Conservation (phyloP, 352 stramenopile genomes). For the Globisporangium radiosum region DNA sequence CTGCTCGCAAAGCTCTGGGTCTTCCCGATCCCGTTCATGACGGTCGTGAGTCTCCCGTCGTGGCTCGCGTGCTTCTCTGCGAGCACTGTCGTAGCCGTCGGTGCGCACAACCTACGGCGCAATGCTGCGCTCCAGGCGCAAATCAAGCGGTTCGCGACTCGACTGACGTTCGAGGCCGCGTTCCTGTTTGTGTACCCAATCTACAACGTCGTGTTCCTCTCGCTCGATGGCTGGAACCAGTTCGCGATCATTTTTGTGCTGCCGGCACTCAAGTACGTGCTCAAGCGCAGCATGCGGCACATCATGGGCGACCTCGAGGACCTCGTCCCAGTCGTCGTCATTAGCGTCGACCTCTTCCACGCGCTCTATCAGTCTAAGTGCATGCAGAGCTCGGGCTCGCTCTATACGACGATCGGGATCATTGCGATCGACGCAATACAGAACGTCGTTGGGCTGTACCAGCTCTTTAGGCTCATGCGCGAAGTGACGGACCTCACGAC, state of each 20-base stretch:
- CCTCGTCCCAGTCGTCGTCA: background rate
- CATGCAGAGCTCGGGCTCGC: constrained; percentile 10
- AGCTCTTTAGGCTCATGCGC: background rate
- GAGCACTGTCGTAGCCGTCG: background rate
- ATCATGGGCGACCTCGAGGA: constrained; percentile 7
- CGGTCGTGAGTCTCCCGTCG: background rate
- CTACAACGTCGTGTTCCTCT: constrained; percentile 3
- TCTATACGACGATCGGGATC: constrained; percentile 16
- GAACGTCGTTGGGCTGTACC: constrained; percentile 1
- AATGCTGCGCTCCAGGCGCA: constrained; percentile 1
- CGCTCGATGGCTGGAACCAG: background rate
- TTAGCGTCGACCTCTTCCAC: constrained; percentile 9
- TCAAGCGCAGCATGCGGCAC: background rate
- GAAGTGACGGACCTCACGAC: background rate
- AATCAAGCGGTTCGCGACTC: background rate
- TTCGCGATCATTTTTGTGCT: constrained; percentile 10
- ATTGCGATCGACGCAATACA: constrained; percentile 4
- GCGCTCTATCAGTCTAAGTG: constrained; percentile 14
- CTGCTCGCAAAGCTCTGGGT: constrained; percentile 4
- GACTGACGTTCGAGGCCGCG: background rate
- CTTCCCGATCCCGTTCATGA: constrained; percentile 9
- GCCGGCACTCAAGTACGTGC: constrained; percentile 2
- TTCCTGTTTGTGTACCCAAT: constrained; percentile 2
- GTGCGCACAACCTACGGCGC: constrained; percentile 11
- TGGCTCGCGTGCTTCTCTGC: constrained; percentile 2